These are phyloP conservation scores for Kwoniella dejecticola DNA, from an alignment of 768 basidiomycete genomes.

Conservation along the genomic window DNA sequence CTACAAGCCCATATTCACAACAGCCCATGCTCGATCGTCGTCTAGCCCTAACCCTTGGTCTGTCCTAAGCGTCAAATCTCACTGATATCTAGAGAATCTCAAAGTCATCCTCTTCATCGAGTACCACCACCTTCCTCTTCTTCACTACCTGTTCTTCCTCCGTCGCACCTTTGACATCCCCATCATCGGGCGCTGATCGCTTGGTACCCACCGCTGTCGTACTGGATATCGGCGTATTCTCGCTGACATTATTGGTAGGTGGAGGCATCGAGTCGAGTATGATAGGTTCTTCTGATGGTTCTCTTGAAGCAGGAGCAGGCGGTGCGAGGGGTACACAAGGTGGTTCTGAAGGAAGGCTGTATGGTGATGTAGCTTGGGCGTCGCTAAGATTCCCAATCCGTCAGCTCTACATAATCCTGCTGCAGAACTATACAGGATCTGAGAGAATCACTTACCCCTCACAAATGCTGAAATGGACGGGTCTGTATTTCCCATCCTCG, in stretches of 20 bases:
- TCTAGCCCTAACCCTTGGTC: not conserved
- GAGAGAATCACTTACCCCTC: constrained; percentile 61
- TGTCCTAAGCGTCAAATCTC: too few relatives aligned
- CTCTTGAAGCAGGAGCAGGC: constrained; percentile 4
- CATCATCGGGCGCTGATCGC: constrained; percentile 43
- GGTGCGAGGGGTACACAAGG: constrained; percentile 25
- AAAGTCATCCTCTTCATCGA: constrained; percentile 42
- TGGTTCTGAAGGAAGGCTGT: constrained; percentile 14
- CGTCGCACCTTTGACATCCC: constrained; percentile 31
- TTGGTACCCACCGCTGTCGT: constrained; percentile 24
- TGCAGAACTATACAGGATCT: too few relatives aligned
- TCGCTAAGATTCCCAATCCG: constrained; percentile 16
- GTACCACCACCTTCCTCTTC: constrained; percentile 22
- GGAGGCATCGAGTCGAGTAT: constrained; percentile 10
- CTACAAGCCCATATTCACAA: not conserved
- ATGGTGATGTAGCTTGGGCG: constrained; percentile 4
- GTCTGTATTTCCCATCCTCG: constrained; percentile 76
- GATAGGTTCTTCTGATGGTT: constrained; percentile 9
- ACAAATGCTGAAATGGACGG: constrained; percentile 70
- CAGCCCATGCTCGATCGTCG: not conserved
- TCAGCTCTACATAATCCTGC: not conserved
- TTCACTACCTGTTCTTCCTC: constrained; percentile 17
- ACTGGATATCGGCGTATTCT: constrained; percentile 19
- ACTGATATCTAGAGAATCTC: constrained; percentile 3
- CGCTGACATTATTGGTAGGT: constrained; percentile 6